phyloP scores from a whole-genome alignment of 208 protist genomes.

The Leishmania aethiopica region DNA sequence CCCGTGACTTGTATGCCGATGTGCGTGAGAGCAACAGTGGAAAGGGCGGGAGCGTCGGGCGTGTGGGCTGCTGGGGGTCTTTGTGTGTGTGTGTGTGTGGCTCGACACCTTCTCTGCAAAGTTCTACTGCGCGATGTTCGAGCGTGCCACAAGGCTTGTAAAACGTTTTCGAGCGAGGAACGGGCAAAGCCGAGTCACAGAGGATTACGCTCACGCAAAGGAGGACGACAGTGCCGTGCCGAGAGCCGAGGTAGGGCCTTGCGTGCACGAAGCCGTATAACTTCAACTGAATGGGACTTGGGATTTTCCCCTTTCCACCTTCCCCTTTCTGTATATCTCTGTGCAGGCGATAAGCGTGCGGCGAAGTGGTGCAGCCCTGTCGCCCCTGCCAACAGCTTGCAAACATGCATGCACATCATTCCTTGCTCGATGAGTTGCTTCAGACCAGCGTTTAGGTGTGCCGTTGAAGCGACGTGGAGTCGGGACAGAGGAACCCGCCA shows the following conservation, averaged over 20 bases:
- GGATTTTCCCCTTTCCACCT: neutral
- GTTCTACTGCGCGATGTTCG: neutral
- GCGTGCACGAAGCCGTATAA: neutral
- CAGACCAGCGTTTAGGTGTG: neutral
- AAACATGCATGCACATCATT: neutral
- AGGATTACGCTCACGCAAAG: neutral
- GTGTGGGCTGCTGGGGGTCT: neutral
- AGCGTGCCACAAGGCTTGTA: neutral
- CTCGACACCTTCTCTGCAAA: neutral
- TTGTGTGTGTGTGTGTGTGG: neutral
- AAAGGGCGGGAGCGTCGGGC: neutral
- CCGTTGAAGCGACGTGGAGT: neutral
- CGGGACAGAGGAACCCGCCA: neutral
- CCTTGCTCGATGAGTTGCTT: too few relatives aligned
- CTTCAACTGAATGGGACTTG: neutral
- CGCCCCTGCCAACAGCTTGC: neutral
- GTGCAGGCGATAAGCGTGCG: too few relatives aligned
- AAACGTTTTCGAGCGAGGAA: neutral
- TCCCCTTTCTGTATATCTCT: neutral
- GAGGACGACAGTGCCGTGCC: neutral
- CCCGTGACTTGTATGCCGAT: neutral
- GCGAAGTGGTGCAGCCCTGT: too few relatives aligned
- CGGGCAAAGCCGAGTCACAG: neutral
- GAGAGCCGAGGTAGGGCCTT: neutral
- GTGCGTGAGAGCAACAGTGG: neutral